Evolutionary conservation across 495 filamentous ascomycete genomes (phyloP), one percentile per base, ranked within the genome.

Genomic region (Talaromyces borbonicus): DNA sequence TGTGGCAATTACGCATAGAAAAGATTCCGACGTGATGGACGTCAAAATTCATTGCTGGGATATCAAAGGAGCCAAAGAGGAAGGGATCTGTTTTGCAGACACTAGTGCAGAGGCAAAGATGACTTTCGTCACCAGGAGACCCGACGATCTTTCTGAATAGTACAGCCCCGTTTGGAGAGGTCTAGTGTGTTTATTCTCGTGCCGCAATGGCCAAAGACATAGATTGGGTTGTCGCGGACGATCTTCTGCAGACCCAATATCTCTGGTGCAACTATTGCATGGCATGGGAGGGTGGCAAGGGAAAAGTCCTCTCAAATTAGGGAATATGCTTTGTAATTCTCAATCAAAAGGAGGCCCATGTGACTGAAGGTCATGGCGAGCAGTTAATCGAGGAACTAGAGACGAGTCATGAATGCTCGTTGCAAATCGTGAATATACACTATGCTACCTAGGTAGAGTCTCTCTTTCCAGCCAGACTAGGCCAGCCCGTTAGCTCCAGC

Each of bases 1-100:
- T 12, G 63, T 96, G 49, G 83, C 83, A 18, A 73, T 96, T 51
- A 74, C 78, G 45, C 69, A 72, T 39, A 48, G 7, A 8, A 15
- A 37, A 3, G 19, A 27, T 8, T 26, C 39, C n/a, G 41, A 52
- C 29, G 55, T 12, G 23, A 12, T 65, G 18, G 62, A 73, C 25
- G 63, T 62, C 32, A 65, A 65, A 51, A 67, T 73, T 42, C 59
- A 63, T 20, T 67, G 66, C 44, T 71, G 69, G 69, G 62, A 65
- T 49, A 59, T 72, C 22, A 53, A 71, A 47, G 71, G 71, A 22
- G 67, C 70, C 31, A 50, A 50, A 31, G 61, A 63, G 29, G 71
- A 73, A 48, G 65, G 67, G 11, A 60, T 77, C 37, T 67, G 63
- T 53, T 67, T 75, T 50, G 71, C 65, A 22, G 73, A 77, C 58